These are phyloP conservation scores for Lomentospora prolificans DNA, from an alignment of 2,329 filamentous ascomycete species.

Conservation along the genomic window DNA sequence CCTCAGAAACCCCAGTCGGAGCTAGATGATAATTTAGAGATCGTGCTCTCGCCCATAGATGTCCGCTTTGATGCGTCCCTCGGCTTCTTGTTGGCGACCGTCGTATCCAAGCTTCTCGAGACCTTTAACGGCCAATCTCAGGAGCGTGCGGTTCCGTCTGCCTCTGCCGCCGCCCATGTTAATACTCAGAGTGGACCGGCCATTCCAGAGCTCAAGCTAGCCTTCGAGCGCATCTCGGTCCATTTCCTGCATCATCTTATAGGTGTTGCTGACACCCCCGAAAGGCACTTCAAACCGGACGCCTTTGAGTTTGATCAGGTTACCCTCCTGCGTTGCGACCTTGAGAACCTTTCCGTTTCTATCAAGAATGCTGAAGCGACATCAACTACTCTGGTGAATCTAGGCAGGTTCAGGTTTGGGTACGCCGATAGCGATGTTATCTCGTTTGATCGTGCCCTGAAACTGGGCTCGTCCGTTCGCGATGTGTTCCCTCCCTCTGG, in stretches of 20 bases:
- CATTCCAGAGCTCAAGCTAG: constrained; percentile 32
- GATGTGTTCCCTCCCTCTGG: constrained; percentile 49
- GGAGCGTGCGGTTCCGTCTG: background rate
- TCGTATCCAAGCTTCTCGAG: constrained; percentile 38
- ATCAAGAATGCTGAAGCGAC: background rate
- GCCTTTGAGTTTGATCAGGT: constrained; percentile 34
- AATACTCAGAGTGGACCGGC: constrained; percentile 10
- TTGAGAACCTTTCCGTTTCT: constrained; percentile 26
- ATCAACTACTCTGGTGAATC: constrained; percentile 5
- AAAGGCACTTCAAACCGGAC: constrained; percentile 31
- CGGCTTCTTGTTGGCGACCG: constrained; percentile 42
- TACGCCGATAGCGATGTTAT: constrained; percentile 54
- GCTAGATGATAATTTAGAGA: constrained; percentile 31
- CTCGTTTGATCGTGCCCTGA: constrained; percentile 48
- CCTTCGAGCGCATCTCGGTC: constrained; percentile 39
- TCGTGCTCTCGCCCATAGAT: constrained; percentile 40
- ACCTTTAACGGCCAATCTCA: constrained; percentile 25
- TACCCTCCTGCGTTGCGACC: constrained; percentile 39
- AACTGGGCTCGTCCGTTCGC: constrained; percentile 49
- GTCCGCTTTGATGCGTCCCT: constrained; percentile 47
- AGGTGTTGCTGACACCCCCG: constrained; percentile 40
- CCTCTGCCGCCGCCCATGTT: constrained; percentile 1
- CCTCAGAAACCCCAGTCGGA: constrained; percentile 4
- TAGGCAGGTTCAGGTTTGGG: constrained; percentile 43
- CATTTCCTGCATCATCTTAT: constrained; percentile 45